Conservation (phyloP, 1,284 basidiomycete species). For the Psilocybe mexicana region DNA sequence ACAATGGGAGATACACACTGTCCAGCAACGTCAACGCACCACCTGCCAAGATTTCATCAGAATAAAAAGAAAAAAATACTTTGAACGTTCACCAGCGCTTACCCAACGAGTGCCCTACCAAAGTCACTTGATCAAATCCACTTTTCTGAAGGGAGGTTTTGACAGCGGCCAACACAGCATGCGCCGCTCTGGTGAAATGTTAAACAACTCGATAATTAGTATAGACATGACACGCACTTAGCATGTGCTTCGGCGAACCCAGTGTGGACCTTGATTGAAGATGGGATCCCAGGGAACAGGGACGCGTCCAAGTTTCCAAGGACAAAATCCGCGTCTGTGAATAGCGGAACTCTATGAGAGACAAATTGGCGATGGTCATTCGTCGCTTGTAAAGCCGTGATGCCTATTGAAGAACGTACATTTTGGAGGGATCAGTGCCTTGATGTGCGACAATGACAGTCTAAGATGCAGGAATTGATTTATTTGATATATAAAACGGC, state of each 20-base stretch:
- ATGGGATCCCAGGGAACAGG: constrained; percentile 45
- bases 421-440: constrained; percentile 46
- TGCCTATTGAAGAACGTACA: constrained; percentile 46
- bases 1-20: constrained; percentile 33
- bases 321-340: not conserved
- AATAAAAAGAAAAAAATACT: constrained; percentile 1
- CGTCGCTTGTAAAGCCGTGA: too few species aligned
- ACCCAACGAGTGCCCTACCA: constrained; percentile 59
- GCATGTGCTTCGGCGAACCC: constrained; percentile 58
- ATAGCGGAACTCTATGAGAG: not conserved
- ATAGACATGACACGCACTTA: constrained; percentile 31
- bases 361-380: too few species aligned
- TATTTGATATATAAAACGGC: not conserved
- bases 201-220: too few species aligned
- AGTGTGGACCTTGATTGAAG: constrained; percentile 49
- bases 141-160: constrained; percentile 40
- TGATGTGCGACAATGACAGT: constrained; percentile 53
- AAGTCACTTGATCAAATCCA: constrained; percentile 41
- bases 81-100: too few species aligned
- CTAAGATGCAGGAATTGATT: constrained; percentile 9
- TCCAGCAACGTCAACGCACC: constrained; percentile 53
- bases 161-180: constrained; percentile 46
- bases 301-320: not conserved
- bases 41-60: constrained; percentile 22
- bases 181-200: not conserved